phyloP scores from a whole-genome alignment of 1,284 basidiomycete genomes.

The Pseudozyma tsukubaensis region DNA sequence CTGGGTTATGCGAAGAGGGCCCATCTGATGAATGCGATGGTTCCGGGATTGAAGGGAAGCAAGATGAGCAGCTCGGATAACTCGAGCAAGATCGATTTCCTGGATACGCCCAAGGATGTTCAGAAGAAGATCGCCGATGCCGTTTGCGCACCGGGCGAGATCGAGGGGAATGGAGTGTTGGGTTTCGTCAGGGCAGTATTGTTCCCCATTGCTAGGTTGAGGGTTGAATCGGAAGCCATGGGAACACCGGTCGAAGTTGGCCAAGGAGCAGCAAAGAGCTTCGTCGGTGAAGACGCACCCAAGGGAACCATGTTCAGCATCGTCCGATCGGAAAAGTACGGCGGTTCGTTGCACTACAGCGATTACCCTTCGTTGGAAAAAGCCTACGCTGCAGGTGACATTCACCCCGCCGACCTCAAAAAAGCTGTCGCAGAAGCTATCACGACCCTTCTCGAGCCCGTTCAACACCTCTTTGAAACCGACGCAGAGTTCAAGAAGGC shows the following conservation, averaged over 20 bases:
- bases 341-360: slow-evolving; percentile 83
- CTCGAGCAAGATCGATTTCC: slow-evolving; percentile 97
- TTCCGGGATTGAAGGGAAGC: slow-evolving; percentile 90
- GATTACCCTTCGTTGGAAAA: slow-evolving; percentile 78
- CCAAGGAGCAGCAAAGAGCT: slow-evolving; percentile 30
- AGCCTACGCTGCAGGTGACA: slow-evolving; percentile 80
- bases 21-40: slow-evolving; percentile 98
- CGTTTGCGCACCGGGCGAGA: slow-evolving; percentile 88
- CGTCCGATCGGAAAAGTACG: slow-evolving; percentile 80
- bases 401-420: slow-evolving; percentile 95
- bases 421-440: slow-evolving; percentile 81
- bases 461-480: slow-evolving; percentile 80
- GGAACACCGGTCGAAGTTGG: slow-evolving; percentile 32
- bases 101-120: slow-evolving; percentile 85
- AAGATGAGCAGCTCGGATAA: slow-evolving; percentile 99
- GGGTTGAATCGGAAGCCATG: slow-evolving; percentile 47
- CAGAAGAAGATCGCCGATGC: slow-evolving; percentile 91
- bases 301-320: slow-evolving; percentile 86
- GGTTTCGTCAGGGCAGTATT: slow-evolving; percentile 89
- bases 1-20: slow-evolving; percentile 94
- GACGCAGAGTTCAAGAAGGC: slow-evolving; percentile 84
- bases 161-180: slow-evolving; percentile 89
- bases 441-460: slow-evolving; percentile 81
- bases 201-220: slow-evolving; percentile 78
- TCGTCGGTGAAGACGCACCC: slow-evolving; percentile 74